Percentiles rank a stretch among this genome's conserved stretches.
Evolutionary conservation across 495 filamentous ascomycete genomes (phyloP).

Genomic region (Lophium mytilinum): DNA sequence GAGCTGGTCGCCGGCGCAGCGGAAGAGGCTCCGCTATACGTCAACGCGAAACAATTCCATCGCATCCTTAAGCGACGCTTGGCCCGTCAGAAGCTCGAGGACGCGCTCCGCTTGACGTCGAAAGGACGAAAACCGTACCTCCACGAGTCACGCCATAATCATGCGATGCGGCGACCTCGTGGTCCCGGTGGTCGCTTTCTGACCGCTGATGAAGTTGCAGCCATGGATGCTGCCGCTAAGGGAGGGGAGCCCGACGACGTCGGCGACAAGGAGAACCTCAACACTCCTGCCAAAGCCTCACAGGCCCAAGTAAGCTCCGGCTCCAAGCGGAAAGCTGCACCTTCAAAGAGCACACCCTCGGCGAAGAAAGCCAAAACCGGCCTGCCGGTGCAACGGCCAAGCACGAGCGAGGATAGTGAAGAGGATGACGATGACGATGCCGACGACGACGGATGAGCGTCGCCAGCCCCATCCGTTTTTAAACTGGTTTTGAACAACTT

Average conservation of each 20-base stretch:
- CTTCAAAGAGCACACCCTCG: constrained; percentile 36
- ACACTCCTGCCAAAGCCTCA: constrained; percentile 19
- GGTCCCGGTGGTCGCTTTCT: constrained; percentile 95
- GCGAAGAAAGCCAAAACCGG: constrained; percentile 48
- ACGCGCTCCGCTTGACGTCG: constrained; percentile 78
- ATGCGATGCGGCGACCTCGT: constrained; percentile 92
- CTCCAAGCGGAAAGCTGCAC: constrained; percentile 33
- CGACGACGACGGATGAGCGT: constrained; percentile 24
- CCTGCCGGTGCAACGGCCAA: constrained; percentile 12
- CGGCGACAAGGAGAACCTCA: constrained; percentile 29
- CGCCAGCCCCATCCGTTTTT: no score
- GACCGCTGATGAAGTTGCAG: constrained; percentile 94
- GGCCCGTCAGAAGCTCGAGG: constrained; percentile 87
- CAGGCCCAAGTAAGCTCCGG: constrained; percentile 38
- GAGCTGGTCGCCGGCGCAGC: constrained; percentile 62
- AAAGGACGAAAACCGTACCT: constrained; percentile 96
- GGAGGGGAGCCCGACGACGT: constrained; percentile 35
- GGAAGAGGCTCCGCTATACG: constrained; percentile 92
- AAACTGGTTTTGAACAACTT: no score
- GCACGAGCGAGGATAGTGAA: constrained; percentile 26
- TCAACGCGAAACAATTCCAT: constrained; percentile 98
- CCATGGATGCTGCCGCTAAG: constrained; percentile 57
- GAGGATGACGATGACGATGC: constrained; percentile 30
- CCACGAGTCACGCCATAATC: constrained; percentile 98
- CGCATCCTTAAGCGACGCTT: constrained; percentile 90